phyloP scores from a whole-genome alignment of 495 filamentous ascomycete species.

The Clavariopsis aquatica region DNA sequence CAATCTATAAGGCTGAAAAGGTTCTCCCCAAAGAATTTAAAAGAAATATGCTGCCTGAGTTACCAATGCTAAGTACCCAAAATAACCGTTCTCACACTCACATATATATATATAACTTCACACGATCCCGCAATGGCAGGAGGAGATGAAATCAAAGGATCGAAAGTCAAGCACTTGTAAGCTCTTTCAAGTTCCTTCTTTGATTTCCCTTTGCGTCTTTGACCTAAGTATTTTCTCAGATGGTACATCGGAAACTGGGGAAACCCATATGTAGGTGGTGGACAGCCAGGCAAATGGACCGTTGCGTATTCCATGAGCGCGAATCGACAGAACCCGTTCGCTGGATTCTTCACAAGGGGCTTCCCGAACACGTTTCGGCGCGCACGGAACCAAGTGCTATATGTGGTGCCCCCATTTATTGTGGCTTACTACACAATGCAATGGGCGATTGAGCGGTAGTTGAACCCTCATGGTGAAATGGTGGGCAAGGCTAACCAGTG shows the following conservation, averaged over 20 bases:
- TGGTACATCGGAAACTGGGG: slow-evolving; percentile 33
- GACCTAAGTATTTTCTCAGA: slow-evolving; percentile 1
- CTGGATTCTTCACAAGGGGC: slow-evolving; percentile 18
- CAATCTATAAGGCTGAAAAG: background rate
- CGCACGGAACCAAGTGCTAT: slow-evolving; percentile 23
- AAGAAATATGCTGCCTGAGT: background rate
- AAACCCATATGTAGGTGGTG: slow-evolving; percentile 29
- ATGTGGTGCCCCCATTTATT: slow-evolving; percentile 30
- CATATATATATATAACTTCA: background rate
- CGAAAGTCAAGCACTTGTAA: background rate
- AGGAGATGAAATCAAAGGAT: background rate
- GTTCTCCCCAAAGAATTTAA: background rate
- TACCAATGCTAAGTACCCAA: too few species aligned
- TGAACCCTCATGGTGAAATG: too few species aligned
- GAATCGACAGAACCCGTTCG: slow-evolving; percentile 27
- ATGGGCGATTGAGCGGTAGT: slow-evolving; percentile 24
- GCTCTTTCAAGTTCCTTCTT: too few species aligned
- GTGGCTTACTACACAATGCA: slow-evolving; percentile 22
- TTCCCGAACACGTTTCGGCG: slow-evolving; percentile 14
- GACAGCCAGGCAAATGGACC: slow-evolving; percentile 24
- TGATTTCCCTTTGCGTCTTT: too few species aligned
- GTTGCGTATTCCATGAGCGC: slow-evolving; percentile 22
- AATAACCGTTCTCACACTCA: too few species aligned
- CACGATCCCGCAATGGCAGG: background rate
- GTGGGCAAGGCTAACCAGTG: too few species aligned